These are phyloP conservation scores for Leccinum subspadiceum DNA, from an alignment of 1,284 basidiomycete species.

Conservation along the genomic window DNA sequence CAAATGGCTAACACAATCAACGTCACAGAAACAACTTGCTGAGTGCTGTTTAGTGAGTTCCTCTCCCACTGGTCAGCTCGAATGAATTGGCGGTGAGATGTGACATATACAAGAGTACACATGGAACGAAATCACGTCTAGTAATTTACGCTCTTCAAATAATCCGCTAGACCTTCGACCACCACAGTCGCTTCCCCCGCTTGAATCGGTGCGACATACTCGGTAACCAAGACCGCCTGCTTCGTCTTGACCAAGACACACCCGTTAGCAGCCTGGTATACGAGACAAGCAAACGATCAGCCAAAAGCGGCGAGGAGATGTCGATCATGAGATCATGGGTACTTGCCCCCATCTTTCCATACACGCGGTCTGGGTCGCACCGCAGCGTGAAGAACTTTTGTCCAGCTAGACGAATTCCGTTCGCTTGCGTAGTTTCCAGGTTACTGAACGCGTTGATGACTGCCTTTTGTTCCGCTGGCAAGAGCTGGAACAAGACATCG, in stretches of 20 bases:
- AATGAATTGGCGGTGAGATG: too few species aligned
- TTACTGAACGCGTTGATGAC: constrained; percentile 57
- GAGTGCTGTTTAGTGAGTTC: too few species aligned
- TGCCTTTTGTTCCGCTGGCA: constrained; percentile 72
- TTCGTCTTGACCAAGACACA: constrained; percentile 84
- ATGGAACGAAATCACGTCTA: constrained; percentile 33
- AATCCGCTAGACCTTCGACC: constrained; percentile 79
- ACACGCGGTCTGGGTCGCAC: constrained; percentile 62
- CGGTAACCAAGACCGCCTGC: constrained; percentile 83
- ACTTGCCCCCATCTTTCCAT: constrained; percentile 82
- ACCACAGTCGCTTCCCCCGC: constrained; percentile 72
- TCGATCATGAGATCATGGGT: neutral
- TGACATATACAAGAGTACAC: constrained; percentile 2
- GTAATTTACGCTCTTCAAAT: constrained; percentile 66
- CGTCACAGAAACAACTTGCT: too few species aligned
- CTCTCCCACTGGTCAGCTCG: too few species aligned
- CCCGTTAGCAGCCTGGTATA: constrained; percentile 70
- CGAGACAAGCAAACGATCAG: neutral
- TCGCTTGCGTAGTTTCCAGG: constrained; percentile 44
- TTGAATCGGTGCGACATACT: constrained; percentile 72
- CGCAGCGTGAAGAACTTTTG: constrained; percentile 81
- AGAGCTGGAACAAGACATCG: constrained; percentile 49
- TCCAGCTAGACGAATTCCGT: constrained; percentile 69
- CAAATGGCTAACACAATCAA: too few species aligned
- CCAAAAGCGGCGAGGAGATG: neutral